Evolutionary conservation across 140 eudicot species (phyloP).

Genomic region (Stevia rebaudiana): DNA sequence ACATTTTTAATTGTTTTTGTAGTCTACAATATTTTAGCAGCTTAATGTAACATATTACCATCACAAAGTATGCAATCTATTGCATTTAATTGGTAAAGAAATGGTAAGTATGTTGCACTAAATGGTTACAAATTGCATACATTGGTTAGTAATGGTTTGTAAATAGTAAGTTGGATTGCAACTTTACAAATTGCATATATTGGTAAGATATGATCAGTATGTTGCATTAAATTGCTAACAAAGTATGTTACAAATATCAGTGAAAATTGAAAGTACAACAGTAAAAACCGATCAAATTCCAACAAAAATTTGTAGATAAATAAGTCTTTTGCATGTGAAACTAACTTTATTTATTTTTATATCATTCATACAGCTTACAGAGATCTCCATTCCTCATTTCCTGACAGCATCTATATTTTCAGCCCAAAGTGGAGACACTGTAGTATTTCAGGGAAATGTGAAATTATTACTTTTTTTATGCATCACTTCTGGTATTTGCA

Average conservation of each 20-base stretch:
- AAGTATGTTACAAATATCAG: not conserved
- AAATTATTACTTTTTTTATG: constrained; percentile 59
- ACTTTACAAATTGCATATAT: not conserved
- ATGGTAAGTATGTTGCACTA: not conserved
- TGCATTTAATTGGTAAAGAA: not conserved
- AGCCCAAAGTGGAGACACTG: constrained; percentile 71
- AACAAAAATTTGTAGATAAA: not conserved
- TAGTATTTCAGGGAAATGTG: constrained; percentile 63
- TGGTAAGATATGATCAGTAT: not conserved
- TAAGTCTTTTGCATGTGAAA: not conserved
- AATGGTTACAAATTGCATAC: not conserved
- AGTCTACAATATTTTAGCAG: not conserved
- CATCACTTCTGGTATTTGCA: constrained; percentile 80
- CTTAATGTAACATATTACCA: not conserved
- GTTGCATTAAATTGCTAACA: not conserved
- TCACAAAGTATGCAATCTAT: not conserved
- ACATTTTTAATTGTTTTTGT: not conserved
- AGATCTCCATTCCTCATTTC: constrained; percentile 93
- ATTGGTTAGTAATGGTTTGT: not conserved
- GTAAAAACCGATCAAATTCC: not conserved
- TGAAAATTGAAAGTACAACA: not conserved
- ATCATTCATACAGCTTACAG: constrained; percentile 67
- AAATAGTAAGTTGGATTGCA: not conserved
- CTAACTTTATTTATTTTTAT: constrained; percentile 11
- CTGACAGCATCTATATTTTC: constrained; percentile 94